These are phyloP conservation scores for Rhynchospora breviuscula DNA, from an alignment of 176 grass and related monocot species.

Conservation along the genomic window DNA sequence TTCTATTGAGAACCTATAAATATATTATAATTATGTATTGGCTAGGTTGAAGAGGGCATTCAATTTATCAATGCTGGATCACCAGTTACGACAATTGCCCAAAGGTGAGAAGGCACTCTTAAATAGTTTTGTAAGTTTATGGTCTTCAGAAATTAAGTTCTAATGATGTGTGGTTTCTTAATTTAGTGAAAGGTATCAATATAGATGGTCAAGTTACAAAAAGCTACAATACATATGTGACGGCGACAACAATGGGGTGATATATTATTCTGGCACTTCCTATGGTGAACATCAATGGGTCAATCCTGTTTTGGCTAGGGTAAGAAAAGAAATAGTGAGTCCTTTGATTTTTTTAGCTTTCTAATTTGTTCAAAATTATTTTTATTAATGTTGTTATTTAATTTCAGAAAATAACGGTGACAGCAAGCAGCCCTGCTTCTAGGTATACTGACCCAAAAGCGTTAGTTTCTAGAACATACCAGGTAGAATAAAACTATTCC, in stretches of 20 bases:
- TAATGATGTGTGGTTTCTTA: constrained; percentile 18
- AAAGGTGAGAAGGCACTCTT: constrained; percentile 43
- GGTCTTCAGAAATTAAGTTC: neutral
- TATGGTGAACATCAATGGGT: constrained; percentile 90
- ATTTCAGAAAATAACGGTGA: constrained; percentile 70
- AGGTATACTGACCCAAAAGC: constrained; percentile 92
- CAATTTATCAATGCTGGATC: constrained; percentile 40
- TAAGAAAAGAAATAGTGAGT: constrained; percentile 18
- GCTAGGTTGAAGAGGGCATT: constrained; percentile 71
- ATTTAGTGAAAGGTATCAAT: constrained; percentile 69
- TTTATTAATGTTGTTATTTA: constrained; percentile 20
- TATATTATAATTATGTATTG: neutral
- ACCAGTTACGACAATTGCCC: constrained; percentile 21
- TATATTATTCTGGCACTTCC: constrained; percentile 89
- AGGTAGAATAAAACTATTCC: constrained; percentile 38
- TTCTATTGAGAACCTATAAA: neutral
- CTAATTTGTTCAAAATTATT: neutral
- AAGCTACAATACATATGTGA: constrained; percentile 93
- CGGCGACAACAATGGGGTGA: constrained; percentile 79
- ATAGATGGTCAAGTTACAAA: constrained; percentile 86
- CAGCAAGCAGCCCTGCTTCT: constrained; percentile 81
- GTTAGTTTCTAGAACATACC: constrained; percentile 80
- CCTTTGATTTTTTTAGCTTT: neutral
- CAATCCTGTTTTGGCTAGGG: constrained; percentile 92
- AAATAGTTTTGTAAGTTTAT: neutral